Percentiles rank a stretch among this genome's conserved stretches.
Evolutionary conservation across 768 basidiomycete genomes (phyloP).

Genomic region (Termitomyces sp.): DNA sequence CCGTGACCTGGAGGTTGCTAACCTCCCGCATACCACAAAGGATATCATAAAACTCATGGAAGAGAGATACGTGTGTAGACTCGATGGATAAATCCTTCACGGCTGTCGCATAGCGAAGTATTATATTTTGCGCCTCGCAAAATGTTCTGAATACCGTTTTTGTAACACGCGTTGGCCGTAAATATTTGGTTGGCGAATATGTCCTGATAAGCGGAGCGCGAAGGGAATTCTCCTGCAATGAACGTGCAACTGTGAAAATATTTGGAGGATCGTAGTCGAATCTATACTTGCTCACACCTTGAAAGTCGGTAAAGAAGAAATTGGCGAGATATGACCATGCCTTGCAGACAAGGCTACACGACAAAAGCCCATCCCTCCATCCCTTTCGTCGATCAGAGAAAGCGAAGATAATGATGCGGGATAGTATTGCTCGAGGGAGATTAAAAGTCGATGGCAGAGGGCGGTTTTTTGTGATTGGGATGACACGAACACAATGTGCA

Average conservation of each 20-base stretch:
- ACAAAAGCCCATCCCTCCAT: slow-evolving; percentile 6
- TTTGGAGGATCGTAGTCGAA: neutral
- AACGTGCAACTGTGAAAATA: slow-evolving; percentile 4
- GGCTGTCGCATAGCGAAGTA: neutral
- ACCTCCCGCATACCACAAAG: slow-evolving; percentile 1
- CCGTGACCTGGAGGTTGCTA: neutral
- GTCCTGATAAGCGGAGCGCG: slow-evolving; percentile 1
- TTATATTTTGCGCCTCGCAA: slow-evolving; percentile 7
- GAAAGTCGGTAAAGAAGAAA: slow-evolving; percentile 6
- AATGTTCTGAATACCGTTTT: neutral
- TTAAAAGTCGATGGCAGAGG: neutral
- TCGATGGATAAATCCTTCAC: neutral
- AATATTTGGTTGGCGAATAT: neutral
- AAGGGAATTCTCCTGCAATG: neutral
- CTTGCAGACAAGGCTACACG: slow-evolving; percentile 8
- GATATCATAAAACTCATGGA: slow-evolving; percentile 1
- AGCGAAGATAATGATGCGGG: neutral
- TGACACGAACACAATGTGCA: neutral
- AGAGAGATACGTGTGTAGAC: neutral
- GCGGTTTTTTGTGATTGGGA: neutral
- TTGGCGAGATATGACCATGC: slow-evolving; percentile 6
- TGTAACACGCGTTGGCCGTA: neutral
- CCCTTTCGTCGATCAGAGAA: slow-evolving; percentile 2
- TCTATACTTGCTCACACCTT: neutral
- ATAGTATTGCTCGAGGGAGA: slow-evolving; percentile 3